phyloP scores from a whole-genome alignment of 345 rosid genomes.

The Acer saccharum region DNA sequence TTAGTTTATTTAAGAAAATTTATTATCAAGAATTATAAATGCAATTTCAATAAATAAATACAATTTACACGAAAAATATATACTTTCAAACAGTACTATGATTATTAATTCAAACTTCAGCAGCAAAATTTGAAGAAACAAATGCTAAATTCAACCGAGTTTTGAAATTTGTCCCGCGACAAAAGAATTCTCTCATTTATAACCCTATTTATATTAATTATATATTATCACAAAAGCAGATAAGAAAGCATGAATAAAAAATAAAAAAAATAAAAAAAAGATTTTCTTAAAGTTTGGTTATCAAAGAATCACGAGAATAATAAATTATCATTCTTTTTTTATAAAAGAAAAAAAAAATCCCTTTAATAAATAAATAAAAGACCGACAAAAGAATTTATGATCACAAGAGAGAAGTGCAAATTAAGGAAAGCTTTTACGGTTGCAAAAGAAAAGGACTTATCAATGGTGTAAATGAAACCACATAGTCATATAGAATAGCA shows the following conservation, averaged over 20 bases:
- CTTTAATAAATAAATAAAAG: constrained; percentile 24
- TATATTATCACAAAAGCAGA: background rate
- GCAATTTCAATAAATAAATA: no score
- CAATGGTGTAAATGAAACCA: constrained; percentile 13
- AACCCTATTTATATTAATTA: background rate
- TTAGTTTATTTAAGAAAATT: no score
- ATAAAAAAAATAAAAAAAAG: no score
- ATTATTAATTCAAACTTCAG: background rate
- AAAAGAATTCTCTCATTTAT: background rate
- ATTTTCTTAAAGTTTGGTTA: constrained; percentile 11
- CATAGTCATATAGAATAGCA: background rate
- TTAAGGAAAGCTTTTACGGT: background rate
- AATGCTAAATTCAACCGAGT: background rate
- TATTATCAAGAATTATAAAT: no score
- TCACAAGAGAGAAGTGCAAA: constrained; percentile 20
- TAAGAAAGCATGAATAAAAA: no score
- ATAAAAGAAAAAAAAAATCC: constrained; percentile 10
- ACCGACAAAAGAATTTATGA: constrained; percentile 26
- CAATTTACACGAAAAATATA: no score
- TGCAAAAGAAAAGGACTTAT: constrained; percentile 10
- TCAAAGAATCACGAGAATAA: constrained; percentile 35
- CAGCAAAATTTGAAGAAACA: background rate
- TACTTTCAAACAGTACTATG: background rate
- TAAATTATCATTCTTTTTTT: constrained; percentile 25
- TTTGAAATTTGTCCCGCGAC: no score